Percentiles rank a stretch among this genome's conserved stretches.
phyloP scores from a whole-genome alignment of 208 protist genomes.

The Leishmania arabica region DNA sequence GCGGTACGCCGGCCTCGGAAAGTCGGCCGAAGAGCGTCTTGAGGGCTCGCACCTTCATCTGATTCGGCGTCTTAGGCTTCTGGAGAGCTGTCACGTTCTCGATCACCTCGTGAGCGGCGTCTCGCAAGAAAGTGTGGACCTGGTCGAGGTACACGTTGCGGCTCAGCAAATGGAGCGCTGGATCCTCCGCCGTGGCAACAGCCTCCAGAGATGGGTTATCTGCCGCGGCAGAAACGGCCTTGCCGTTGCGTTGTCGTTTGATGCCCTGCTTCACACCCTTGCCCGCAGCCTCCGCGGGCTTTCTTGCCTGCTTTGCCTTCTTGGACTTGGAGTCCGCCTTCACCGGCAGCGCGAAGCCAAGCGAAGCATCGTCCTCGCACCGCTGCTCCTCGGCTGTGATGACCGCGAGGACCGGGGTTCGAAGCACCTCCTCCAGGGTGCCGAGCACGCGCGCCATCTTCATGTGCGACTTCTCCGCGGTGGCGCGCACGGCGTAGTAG shows the following conservation, averaged over 20 bases:
- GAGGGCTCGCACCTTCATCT: slow-evolving; percentile 83
- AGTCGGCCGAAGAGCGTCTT: slow-evolving; percentile 87
- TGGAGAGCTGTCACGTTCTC: slow-evolving; percentile 79
- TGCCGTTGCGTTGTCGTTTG: slow-evolving; percentile 36
- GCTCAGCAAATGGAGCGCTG: slow-evolving; percentile 1
- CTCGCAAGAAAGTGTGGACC: slow-evolving; percentile 55
- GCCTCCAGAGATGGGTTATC: not conserved
- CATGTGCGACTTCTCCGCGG: slow-evolving; percentile 96
- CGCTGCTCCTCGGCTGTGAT: slow-evolving; percentile 81
- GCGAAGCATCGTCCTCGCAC: slow-evolving; percentile 78
- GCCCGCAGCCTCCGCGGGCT: not conserved
- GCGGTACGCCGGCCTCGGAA: slow-evolving; percentile 71
- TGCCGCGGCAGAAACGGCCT: slow-evolving; percentile 3
- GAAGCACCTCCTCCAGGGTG: slow-evolving; percentile 71
- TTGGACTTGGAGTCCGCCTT: slow-evolving; percentile 24
- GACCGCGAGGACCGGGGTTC: slow-evolving; percentile 57
- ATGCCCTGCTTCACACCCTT: slow-evolving; percentile 11
- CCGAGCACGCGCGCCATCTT: slow-evolving; percentile 88
- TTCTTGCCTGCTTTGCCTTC: slow-evolving; percentile 12
- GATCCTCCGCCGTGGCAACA: not conserved
- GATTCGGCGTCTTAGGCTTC: slow-evolving; percentile 74
- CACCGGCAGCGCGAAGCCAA: slow-evolving; percentile 56
- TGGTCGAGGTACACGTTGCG: slow-evolving; percentile 20
- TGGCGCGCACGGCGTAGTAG: slow-evolving; percentile 95
- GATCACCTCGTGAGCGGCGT: slow-evolving; percentile 64